Evolutionary conservation across 2,329 filamentous ascomycete species (phyloP).

Genomic region (Triangularia verruculosa): DNA sequence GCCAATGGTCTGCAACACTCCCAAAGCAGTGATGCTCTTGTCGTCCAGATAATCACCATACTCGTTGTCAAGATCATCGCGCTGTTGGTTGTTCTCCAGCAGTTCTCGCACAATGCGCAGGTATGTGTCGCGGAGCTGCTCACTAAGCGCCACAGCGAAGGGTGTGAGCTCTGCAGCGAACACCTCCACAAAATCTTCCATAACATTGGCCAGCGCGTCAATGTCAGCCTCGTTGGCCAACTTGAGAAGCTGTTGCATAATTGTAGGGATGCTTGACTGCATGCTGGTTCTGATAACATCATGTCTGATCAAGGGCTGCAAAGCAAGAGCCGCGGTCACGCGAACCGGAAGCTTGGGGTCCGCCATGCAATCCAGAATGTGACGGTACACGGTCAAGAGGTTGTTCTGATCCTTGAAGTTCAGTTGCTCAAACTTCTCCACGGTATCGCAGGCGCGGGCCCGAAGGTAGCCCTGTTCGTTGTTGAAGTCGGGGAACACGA

Average conservation of each 20-base stretch:
- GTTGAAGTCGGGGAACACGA: conserved; percentile 97
- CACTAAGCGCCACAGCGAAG: conserved; percentile 92
- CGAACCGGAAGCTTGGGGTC: conserved; percentile 90
- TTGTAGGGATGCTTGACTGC: conserved; percentile 96
- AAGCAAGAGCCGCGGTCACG: conserved; percentile 87
- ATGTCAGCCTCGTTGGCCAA: conserved; percentile 97
- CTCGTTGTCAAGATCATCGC: conserved; percentile 70
- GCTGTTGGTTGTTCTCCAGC: conserved; percentile 79
- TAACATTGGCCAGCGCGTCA: conserved; percentile 94
- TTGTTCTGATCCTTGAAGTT: conserved; percentile 97
- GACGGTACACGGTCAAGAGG: conserved; percentile 91
- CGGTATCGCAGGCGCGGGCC: conserved; percentile 90
- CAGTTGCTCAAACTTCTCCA: conserved; percentile 96
- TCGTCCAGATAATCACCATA: conserved; percentile 94
- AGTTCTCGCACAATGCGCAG: conserved; percentile 89
- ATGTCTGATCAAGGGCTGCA: conserved; percentile 94
- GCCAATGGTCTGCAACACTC: conserved; percentile 94
- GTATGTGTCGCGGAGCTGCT: conserved; percentile 95
- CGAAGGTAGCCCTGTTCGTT: conserved; percentile 89
- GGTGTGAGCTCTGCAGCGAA: conserved; percentile 96
- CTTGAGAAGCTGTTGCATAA: conserved; percentile 98
- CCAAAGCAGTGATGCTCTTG: conserved; percentile 96
- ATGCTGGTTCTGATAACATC: conserved; percentile 91
- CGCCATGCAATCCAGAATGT: conserved; percentile 95
- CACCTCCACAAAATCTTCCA: conserved; percentile 99